A percentile compares a stretch with the other conserved stretches of the same genome.
phyloP scores from a whole-genome alignment of 371 early-diverging fungal genomes.

The Lichtheimia ornata region DNA sequence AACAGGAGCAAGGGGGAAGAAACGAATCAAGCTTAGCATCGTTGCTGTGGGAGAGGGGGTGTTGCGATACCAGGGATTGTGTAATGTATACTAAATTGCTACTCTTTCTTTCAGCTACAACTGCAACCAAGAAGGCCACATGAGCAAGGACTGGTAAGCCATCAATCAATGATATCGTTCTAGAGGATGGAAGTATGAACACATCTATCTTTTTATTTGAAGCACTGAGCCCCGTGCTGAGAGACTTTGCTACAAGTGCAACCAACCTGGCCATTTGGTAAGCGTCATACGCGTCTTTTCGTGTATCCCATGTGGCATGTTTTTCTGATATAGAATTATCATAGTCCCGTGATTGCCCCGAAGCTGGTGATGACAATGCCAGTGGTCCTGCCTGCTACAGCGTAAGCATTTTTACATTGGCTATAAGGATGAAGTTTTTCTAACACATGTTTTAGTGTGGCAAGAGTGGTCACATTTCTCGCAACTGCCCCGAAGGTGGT shows the following conservation, averaged over 20 bases:
- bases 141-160: slow-evolving; percentile 56
- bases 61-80: no score
- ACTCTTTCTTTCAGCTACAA: slow-evolving; percentile 48
- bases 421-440: not conserved
- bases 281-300: slow-evolving; percentile 7
- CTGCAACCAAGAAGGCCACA: slow-evolving; percentile 61
- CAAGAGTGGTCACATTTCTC: slow-evolving; percentile 62
- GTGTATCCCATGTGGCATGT: not conserved
- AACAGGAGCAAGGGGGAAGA: not conserved
- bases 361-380: slow-evolving; percentile 30
- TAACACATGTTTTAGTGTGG: slow-evolving; percentile 33
- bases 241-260: slow-evolving; percentile 61
- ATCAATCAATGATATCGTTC: not conserved
- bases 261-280: slow-evolving; percentile 59
- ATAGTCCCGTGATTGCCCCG: slow-evolving; percentile 61
- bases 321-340: not conserved
- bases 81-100: not conserved
- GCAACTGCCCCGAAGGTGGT: slow-evolving; percentile 56
- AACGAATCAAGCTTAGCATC: no score
- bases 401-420: slow-evolving; percentile 13
- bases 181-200: not conserved
- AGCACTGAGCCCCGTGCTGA: slow-evolving; percentile 64
- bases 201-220: slow-evolving; percentile 9
- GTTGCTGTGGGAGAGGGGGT: no score
- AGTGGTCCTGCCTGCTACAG: slow-evolving; percentile 59